Evolutionary conservation across 352 stramenopile species (phyloP), one percentile per base, ranked within the genome.

Genomic region (Pythium folliculosum): DNA sequence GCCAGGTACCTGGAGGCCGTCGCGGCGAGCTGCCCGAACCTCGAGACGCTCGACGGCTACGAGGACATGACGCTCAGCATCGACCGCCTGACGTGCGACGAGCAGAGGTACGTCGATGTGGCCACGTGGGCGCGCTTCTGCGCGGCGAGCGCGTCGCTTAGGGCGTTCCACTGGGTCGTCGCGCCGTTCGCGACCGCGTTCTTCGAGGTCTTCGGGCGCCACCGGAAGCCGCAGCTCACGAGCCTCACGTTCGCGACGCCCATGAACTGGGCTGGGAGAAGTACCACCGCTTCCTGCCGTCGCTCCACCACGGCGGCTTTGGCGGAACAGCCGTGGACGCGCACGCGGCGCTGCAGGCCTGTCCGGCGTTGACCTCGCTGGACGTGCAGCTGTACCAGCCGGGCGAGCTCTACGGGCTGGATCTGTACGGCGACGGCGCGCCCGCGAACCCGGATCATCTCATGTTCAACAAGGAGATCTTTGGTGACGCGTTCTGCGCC

Each of bases 401-500:
- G 5, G 40, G 40, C 17, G 14, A 47, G 12, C 14, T 47, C 40
- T n/a, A 47, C 17, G 17, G 13, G 12, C 13, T 21, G 4, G 40
- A 47, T 47, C 40, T n/a, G 40, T 47, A 21, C 17, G 40, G 5
- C 14, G 40, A 47, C 40, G 9, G 17, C 13, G 17, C 40, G 30
- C 17, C 25, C 22, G n/a, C n/a, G 45, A n/a, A 37, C 9, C 16
- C 25, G 27, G 21, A 45, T 5, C 22, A 35, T 5, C 30, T 47
- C 37, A 32, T 53, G 30, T 5, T 68, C 23, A 43, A 68, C 43
- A 50, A 66, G 30, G 65, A 71, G 43, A 50, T 62, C 49, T 72
- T 72, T 67, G 65, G 65, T 5, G 65, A 72, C 38, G 65, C 3
- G 6, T 72, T 72, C 35, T 72, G 43, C 35, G 44, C 44, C 35